Evolutionary conservation across 2,329 filamentous ascomycete genomes (phyloP), one percentile per base, ranked within the genome.

Genomic region (Arthrobotrys musiformis): DNA sequence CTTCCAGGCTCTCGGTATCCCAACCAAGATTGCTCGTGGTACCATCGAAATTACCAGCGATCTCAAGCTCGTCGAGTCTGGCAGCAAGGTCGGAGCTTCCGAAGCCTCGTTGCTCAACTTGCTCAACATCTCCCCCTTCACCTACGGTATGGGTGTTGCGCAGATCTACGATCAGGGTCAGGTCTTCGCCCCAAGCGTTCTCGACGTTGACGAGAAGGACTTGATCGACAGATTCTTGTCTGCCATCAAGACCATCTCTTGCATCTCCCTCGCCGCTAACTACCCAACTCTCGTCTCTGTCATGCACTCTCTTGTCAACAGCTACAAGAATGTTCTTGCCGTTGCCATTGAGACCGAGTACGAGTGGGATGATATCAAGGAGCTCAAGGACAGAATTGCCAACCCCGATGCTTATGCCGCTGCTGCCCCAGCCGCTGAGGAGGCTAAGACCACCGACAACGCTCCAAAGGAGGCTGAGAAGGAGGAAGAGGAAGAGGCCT

Each of bases 11-110:
- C 95, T 99, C 87, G 94, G 94, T 93, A 93, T 99, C 85, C 95
- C 95, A 85, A 99, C 95, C 90, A 99, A 99, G 93, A 99, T 99
- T 88, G 95, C 95, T 85, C 95, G 95, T 97, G 96, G 95, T 96
- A 99, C 95, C 88, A 99, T 99, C 88, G 95, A 99, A 93, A 99
- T 99, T 85, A 97, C 94, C 80, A 89, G 91, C 83, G 95, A 99
- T 85, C 89, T 99, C 83, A 98, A 97, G 92, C 92, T 99, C 86
- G 92, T 98, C 84, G 93, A 97, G 89, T 90, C 93, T 81, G 90
- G 91, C 82, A 88, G 72, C 89, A 98, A 97, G 90, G 96, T 99
- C 89, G 95, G 96, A 86, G 91, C 95, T 84, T 99, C 95, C 85
- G 95, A 99, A 90, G 95, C 95, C 82, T 97, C 94, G 84, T 90